Conservation (phyloP, 176 grass and related monocot species). For the Themeda triandra region DNA sequence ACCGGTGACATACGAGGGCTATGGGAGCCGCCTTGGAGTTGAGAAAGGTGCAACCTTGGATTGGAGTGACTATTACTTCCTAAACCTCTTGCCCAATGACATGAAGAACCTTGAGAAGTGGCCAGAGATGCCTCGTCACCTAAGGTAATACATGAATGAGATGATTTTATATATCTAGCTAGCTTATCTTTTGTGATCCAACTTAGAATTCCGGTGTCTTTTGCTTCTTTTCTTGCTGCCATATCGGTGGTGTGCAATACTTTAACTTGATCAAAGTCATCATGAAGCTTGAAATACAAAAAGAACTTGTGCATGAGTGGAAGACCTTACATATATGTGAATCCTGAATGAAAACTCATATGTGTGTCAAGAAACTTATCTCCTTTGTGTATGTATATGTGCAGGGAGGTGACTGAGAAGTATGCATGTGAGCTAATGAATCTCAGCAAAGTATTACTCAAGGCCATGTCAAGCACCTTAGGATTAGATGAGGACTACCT, state of each 20-base stretch:
- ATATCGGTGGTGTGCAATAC: too few species aligned
- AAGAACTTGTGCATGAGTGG: too few species aligned
- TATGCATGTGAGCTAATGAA: conserved; percentile 40
- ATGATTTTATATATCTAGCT: background rate
- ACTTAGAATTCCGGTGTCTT: background rate
- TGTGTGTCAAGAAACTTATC: background rate
- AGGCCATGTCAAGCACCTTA: conserved; percentile 52
- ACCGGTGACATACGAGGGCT: conserved; percentile 66
- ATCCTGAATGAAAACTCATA: background rate
- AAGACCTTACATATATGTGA: background rate
- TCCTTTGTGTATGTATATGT: conserved; percentile 14
- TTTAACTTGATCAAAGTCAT: background rate
- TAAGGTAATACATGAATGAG: conserved; percentile 49
- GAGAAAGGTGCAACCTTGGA: conserved; percentile 62
- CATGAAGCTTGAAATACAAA: too few species aligned
- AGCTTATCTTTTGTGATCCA: too few species aligned
- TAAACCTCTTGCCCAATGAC: conserved; percentile 42
- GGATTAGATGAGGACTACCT: conserved; percentile 51
- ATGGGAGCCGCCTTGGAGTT: conserved; percentile 76
- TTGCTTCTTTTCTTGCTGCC: background rate
- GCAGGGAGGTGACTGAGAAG: conserved; percentile 56
- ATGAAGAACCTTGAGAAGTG: conserved; percentile 34
- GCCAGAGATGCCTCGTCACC: conserved; percentile 42
- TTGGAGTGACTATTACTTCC: conserved; percentile 75
- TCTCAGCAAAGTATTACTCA: conserved; percentile 42